Evolutionary conservation across 2,329 filamentous ascomycete species (phyloP), one percentile per base, ranked within the genome.

Genomic region (Trichoderma oligosporum): DNA sequence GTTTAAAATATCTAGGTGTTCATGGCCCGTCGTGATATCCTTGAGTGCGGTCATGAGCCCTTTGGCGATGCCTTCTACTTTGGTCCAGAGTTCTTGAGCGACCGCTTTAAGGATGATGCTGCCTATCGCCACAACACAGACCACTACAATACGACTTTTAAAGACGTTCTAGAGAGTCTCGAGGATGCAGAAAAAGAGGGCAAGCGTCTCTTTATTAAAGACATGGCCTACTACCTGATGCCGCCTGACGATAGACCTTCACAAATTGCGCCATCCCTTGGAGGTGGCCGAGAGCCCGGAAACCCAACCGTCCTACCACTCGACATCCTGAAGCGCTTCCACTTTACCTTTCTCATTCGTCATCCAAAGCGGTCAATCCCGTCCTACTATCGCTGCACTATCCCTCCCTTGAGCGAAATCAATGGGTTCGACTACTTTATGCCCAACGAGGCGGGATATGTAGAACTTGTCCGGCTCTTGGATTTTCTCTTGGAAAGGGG

Each of bases 1-100:
- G 14, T 18, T 31, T 31, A 11, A 11, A 11, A 5, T 18, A 47
- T 29, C 39, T 29, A 94, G 89, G 92, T 97, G 63, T 97, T 99
- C 74, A 97, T 97, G 93, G 96, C 92, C 66, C 88, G 91, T 64
- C 83, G 83, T 65, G 87, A 96, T 68, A 85, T 81, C 54, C 82
- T 97, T 59, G 80, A 87, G 66, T 96, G 90, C 70, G 80, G 94
- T 65, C 94, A 97, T 73, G 94, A 99, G 76, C 94, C 94, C 4
- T 97, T 97, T 74, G 93, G 93, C 54, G 94, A 97, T 74, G 89
- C 92, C 60, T 97, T 93, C 71, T 97, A 97, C 77, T 97, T 88
- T 69, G 93, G 94, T 52, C 92, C 93, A 6, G 94, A 99, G 76
- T 83, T 90, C 65, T 80, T 97, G 65, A 86, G 88, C 67, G 77